Evolutionary conservation across 768 basidiomycete species (phyloP), one percentile per base, ranked within the genome.

Genomic region (Mycena galopus): DNA sequence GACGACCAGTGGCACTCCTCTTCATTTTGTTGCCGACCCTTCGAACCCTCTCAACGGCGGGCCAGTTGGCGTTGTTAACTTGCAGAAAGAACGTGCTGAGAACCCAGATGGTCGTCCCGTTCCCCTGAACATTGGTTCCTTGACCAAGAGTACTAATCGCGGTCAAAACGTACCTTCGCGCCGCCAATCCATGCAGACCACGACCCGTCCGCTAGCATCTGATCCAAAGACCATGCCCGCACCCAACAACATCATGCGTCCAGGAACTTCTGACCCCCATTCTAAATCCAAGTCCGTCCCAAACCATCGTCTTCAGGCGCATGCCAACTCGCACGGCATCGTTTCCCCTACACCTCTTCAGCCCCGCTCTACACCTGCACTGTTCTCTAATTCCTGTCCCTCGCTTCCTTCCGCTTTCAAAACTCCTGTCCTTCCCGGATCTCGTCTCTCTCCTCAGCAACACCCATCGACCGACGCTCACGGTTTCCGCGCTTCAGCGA

Each of bases 31-130:
- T 35, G 50, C 67, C 3, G 72, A 73, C 21, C 67, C 72, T 27
- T 69, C 72, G 11, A 73, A 73, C 64, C 72, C 72, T 65, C 67
- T 73, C 1, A 65, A 73, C 25, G 67, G 67, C 32, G 72, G 72
- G 3, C 35, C 51, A 57, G 8, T 30, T 4, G 21, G 25, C 5
- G 19, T 2, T 29, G 19, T 2, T 29, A 65, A 37, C 35, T 5
- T 37, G 8, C 64, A 53, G 58, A 66, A 71, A 17, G 58, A 60
- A 16, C 70, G 55, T 32, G 51, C 3, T 11, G 62, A 68, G 37
- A 67, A 50, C 32, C 10, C 58, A 6, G 72, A 73, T 0, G 32
- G 32, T 55, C 57, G 47, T 33, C 67, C 67, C 1, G 56, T 73
- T 33, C 67, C 67, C 1, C 62, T 73, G 8, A 73, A 73, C 58